Conservation (phyloP, 352 stramenopile genomes). For the Phytophthora pini region DNA sequence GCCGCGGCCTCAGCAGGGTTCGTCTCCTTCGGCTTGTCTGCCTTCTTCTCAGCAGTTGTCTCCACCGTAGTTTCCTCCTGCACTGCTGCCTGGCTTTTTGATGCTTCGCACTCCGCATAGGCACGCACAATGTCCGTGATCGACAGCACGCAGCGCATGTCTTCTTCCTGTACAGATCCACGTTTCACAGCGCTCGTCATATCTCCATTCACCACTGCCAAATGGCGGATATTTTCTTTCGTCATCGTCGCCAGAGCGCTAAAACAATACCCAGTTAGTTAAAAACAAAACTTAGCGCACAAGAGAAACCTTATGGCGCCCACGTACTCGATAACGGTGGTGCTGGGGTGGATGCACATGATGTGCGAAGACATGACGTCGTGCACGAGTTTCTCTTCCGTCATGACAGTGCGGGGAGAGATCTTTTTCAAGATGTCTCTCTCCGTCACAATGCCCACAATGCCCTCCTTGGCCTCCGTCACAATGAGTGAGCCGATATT, state of each 20-base stretch:
- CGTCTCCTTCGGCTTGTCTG: conserved; percentile 10
- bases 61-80: conserved; percentile 5
- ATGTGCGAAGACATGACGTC: conserved; percentile 89
- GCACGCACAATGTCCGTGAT: conserved; percentile 88
- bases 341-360: conserved; percentile 84
- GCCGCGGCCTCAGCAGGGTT: conserved; percentile 13
- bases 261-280: conserved; percentile 1
- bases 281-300: neutral
- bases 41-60: conserved; percentile 1
- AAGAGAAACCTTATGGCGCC: neutral
- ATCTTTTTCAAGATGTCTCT: conserved; percentile 84
- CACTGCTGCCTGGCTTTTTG: conserved; percentile 46
- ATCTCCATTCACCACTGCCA: conserved; percentile 84
- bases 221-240: conserved; percentile 87
- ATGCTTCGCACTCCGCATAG: conserved; percentile 68
- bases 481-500: conserved; percentile 86
- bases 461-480: conserved; percentile 70
- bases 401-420: conserved; percentile 53
- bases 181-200: conserved; percentile 76
- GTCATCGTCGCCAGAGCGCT: conserved; percentile 86
- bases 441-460: conserved; percentile 88
- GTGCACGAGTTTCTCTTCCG: conserved; percentile 63
- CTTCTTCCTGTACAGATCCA: conserved; percentile 78
- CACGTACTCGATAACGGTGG: conserved; percentile 83
- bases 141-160: conserved; percentile 86